Evolutionary conservation across 345 rosid species (phyloP), one percentile per base, ranked within the genome.

Genomic region (Camelina laxa): DNA sequence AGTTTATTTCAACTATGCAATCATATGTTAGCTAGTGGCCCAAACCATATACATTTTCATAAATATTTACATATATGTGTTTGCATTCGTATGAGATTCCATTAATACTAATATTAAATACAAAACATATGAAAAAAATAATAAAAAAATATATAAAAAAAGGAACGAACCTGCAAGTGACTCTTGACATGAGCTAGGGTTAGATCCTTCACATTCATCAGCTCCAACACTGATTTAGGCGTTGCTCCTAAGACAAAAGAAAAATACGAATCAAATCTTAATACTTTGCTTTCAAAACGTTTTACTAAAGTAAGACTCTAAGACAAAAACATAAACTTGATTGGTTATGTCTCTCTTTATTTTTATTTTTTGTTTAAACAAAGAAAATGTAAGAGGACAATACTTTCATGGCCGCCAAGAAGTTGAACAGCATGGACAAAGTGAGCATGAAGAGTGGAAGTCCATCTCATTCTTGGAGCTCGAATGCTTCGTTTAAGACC

Each of bases 121-220:
- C n/a, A 22, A 19, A 20, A 5, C 12, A 48, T 6, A 44, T 27
- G 3, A 21, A 48, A 9, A 22, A 24, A n/a, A n/a, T n/a, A n/a
- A n/a, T n/a, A n/a, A n/a, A n/a, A n/a, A n/a, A n/a, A n/a, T n/a
- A n/a, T n/a, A n/a, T n/a, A n/a, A 4, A 30, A 60, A 39, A 47
- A 45, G 79, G 75, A 60, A 50, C 66, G 71, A 76, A 95, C 99
- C 99, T 95, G 99, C 84, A 95, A 90, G 77, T 95, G 99, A 85
- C 97, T 92, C 90, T 95, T 95, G 85, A 95, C 99, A 76, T 95
- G 99, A 76, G 99, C 99, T 85, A 95, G 86, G 86, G 97, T 95
- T 85, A 95, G 88, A 92, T 95, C 99, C 74, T 92, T 95, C 75
- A 92, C 99, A 83, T 95, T 95, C 99, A 95, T 95, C 83, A 95